Evolutionary conservation across 1,284 basidiomycete genomes (phyloP), one percentile per base, ranked within the genome.

Genomic region (Cerrena zonata): DNA sequence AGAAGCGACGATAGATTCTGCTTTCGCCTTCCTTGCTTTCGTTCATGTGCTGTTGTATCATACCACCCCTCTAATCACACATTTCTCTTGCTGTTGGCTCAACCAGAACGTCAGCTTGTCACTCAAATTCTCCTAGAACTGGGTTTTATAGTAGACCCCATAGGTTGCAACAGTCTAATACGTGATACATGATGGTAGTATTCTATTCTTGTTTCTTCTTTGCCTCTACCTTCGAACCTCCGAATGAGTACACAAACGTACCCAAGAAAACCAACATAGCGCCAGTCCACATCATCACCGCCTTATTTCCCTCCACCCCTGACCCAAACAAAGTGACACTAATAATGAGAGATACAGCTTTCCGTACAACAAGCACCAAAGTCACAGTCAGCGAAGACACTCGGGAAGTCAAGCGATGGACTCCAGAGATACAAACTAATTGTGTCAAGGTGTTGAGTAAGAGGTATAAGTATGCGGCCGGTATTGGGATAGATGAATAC

Each of bases 351-450:
- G 90, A 94, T 15, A 84, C 75, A 1, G 93, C 94, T 67, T 97
- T 97, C 47, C 94, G 80, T 19, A 97, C 82, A 37, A 91, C 92
- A 46, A 96, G 76, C 13, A 95, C 78, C 48, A 97, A 82, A 11
- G 91, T 94, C 26, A 96, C 93, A 0, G 84, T 90, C 10, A 95
- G 77, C 5, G 86, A 80, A 42, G 82, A 85, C 2, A 94, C 89
- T 39, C 79, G 76, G 1, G 80, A 79, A 0, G 92, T 94, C 51
- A 97, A 76, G 36, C 89, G 77, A 64, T 97, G 86, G 40, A 96
- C 94, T 36, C 94, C 94, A 2, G 90, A 76, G n/a, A 91, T 86
- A 67, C 94, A 97, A 13, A 95, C 55, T 2, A 94, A 76, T 64
- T 95, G 92, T 0, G 93, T 96, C 30, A 87, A 56, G 2, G 93